phyloP scores from a whole-genome alignment of 805 yeast genomes.

The Alloascoidea africana region DNA sequence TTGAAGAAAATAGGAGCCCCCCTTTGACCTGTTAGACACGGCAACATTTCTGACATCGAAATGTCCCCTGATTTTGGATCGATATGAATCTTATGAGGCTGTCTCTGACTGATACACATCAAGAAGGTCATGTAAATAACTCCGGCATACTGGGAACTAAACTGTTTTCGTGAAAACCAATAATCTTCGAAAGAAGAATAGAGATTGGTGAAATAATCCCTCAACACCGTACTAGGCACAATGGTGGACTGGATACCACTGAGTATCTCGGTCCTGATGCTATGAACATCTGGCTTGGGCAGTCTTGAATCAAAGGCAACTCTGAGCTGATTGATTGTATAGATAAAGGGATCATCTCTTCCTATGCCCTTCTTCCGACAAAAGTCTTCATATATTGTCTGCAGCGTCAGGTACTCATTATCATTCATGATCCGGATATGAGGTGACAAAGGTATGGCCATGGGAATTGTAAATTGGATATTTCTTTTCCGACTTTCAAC shows the following conservation, averaged over 20 bases:
- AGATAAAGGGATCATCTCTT: slow-evolving; percentile 83
- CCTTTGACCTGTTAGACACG: slow-evolving; percentile 35
- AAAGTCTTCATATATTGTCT: slow-evolving; percentile 73
- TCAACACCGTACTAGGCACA: slow-evolving; percentile 74
- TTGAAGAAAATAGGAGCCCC: slow-evolving; percentile 79
- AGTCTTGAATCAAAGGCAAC: slow-evolving; percentile 89
- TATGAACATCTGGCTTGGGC: slow-evolving; percentile 83
- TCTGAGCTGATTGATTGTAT: slow-evolving; percentile 69
- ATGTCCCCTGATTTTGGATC: slow-evolving; percentile 74
- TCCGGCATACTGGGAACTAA: slow-evolving; percentile 88
- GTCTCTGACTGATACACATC: slow-evolving; percentile 87
- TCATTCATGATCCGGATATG: slow-evolving; percentile 84
- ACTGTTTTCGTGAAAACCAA: slow-evolving; percentile 94
- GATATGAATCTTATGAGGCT: slow-evolving; percentile 85
- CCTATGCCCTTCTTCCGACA: slow-evolving; percentile 60
- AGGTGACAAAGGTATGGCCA: slow-evolving; percentile 88
- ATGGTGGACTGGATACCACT: slow-evolving; percentile 77
- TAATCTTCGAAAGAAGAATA: slow-evolving; percentile 81
- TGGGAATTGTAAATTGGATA: slow-evolving; percentile 73
- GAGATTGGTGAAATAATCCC: slow-evolving; percentile 55
- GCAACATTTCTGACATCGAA: slow-evolving; percentile 92
- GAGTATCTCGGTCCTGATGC: slow-evolving; percentile 82
- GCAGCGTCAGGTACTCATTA: slow-evolving; percentile 66
- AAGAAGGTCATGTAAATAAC: slow-evolving; percentile 85
- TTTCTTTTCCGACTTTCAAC: slow-evolving; percentile 83